Evolutionary conservation across 2,329 filamentous ascomycete genomes (phyloP).

Genomic region (Pseudofabraea citricarpa): DNA sequence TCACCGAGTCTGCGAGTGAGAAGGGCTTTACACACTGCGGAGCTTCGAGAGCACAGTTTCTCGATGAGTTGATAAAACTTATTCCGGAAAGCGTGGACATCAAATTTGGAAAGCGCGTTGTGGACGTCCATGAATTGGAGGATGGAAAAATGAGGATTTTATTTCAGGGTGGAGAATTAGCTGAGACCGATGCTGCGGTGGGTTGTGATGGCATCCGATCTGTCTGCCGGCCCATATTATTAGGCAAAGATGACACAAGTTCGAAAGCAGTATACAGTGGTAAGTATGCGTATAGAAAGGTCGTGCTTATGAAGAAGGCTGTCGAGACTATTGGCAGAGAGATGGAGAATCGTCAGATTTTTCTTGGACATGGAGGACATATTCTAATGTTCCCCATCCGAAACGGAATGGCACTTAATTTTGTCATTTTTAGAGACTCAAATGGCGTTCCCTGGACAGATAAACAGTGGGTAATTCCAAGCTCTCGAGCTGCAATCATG

Average conservation of each 20-base stretch:
- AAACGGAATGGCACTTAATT: slow-evolving; percentile 47
- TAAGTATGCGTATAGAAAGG: slow-evolving; percentile 55
- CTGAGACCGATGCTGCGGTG: slow-evolving; percentile 40
- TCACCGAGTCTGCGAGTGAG: slow-evolving; percentile 21
- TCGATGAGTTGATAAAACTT: slow-evolving; percentile 34
- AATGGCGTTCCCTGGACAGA: slow-evolving; percentile 35
- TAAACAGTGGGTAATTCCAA: slow-evolving; percentile 33
- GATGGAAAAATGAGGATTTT: slow-evolving; percentile 22
- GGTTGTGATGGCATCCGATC: slow-evolving; percentile 62
- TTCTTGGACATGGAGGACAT: slow-evolving; percentile 51
- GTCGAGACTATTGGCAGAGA: slow-evolving; percentile 40
- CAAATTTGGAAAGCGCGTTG: slow-evolving; percentile 27
- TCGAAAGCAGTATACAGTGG: slow-evolving; percentile 45
- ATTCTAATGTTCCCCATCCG: slow-evolving; percentile 55
- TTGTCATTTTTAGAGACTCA: slow-evolving; percentile 41
- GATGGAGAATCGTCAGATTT: slow-evolving; percentile 47
- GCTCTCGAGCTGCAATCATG: slow-evolving; percentile 34
- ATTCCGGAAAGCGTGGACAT: slow-evolving; percentile 27
- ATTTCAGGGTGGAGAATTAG: slow-evolving; percentile 38
- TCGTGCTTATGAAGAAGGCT: slow-evolving; percentile 53
- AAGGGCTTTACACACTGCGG: slow-evolving; percentile 21
- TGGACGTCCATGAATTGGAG: slow-evolving; percentile 14
- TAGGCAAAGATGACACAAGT: slow-evolving; percentile 40
- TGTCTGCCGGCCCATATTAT: slow-evolving; percentile 42
- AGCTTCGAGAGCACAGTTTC: slow-evolving; percentile 33